Conservation (phyloP, 2,329 filamentous ascomycete species). For the Colletotrichum liriopes region DNA sequence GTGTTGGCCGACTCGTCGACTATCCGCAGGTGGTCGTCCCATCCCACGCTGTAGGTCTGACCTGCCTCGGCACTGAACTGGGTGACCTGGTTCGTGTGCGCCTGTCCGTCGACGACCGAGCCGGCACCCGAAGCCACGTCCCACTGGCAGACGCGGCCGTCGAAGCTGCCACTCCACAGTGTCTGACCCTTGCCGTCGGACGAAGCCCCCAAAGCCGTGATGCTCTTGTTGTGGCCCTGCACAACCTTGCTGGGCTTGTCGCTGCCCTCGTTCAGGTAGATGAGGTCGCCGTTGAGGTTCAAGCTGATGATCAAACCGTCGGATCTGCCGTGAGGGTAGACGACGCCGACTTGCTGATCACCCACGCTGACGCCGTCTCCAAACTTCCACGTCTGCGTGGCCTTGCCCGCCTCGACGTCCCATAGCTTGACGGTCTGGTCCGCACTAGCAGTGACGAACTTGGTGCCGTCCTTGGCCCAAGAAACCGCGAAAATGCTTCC, state of each 20-base stretch:
- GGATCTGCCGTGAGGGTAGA: conserved; percentile 85
- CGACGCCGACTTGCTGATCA: conserved; percentile 95
- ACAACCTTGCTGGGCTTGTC: conserved; percentile 79
- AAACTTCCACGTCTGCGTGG: conserved; percentile 87
- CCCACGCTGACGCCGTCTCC: conserved; percentile 80
- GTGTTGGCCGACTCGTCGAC: conserved; percentile 82
- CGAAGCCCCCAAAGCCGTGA: conserved; percentile 81
- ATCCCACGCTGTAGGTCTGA: conserved; percentile 87
- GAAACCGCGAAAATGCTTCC: conserved; percentile 94
- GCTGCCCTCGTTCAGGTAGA: conserved; percentile 85
- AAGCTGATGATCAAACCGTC: conserved; percentile 93
- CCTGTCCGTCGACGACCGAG: conserved; percentile 81
- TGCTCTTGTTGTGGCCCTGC: conserved; percentile 91
- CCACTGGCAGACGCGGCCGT: conserved; percentile 90
- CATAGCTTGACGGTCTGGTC: conserved; percentile 96
- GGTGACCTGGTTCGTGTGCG: conserved; percentile 88
- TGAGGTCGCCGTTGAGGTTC: conserved; percentile 89
- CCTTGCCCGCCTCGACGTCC: conserved; percentile 87
- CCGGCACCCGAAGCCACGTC: conserved; percentile 80
- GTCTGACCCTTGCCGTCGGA: conserved; percentile 72
- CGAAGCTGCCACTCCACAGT: conserved; percentile 92
- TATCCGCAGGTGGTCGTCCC: conserved; percentile 92
- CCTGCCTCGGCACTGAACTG: conserved; percentile 77
- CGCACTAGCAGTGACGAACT: conserved; percentile 91
- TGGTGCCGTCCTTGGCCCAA: conserved; percentile 89